Evolutionary conservation across 2,329 filamentous ascomycete genomes (phyloP).

Genomic region (Sporothrix sp.): DNA sequence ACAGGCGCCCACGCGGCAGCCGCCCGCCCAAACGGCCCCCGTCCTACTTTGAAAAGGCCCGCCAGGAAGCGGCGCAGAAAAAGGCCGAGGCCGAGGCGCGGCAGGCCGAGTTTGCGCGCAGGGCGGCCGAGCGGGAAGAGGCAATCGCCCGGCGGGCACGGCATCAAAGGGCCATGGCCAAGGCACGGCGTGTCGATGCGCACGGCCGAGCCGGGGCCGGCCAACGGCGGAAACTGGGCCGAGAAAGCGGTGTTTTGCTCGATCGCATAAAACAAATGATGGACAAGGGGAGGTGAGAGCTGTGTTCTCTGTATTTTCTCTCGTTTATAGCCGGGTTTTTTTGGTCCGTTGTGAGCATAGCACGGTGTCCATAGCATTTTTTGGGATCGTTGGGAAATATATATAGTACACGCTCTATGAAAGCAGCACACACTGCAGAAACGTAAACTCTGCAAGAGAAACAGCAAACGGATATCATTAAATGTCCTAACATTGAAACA

Average conservation of each 20-base stretch:
- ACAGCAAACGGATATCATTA: slow-evolving; percentile 25
- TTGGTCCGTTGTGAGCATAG: not conserved
- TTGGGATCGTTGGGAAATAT: too few species aligned
- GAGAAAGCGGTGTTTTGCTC: slow-evolving; percentile 68
- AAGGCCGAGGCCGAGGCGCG: slow-evolving; percentile 37
- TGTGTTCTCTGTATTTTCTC: not conserved
- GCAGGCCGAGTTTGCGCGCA: slow-evolving; percentile 53
- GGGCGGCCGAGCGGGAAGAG: slow-evolving; percentile 53
- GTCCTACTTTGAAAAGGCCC: slow-evolving; percentile 15
- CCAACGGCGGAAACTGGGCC: slow-evolving; percentile 62
- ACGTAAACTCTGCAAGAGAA: not conserved
- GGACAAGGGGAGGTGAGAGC: slow-evolving; percentile 24
- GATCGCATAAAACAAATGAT: slow-evolving; percentile 70
- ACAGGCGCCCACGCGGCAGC: slow-evolving; percentile 37
- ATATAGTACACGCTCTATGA: too few species aligned
- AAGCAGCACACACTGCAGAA: too few species aligned
- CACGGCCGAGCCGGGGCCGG: slow-evolving; percentile 42
- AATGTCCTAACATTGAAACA: slow-evolving; percentile 22
- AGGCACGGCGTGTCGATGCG: slow-evolving; percentile 52
- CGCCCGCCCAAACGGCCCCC: slow-evolving; percentile 24
- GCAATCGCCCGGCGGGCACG: slow-evolving; percentile 33
- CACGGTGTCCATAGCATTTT: not conserved
- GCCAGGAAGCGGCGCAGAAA: slow-evolving; percentile 46
- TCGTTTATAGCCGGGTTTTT: too few species aligned
- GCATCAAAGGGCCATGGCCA: slow-evolving; percentile 51